Evolutionary conservation across 805 yeast genomes (phyloP).

Genomic region (Cyberlindnera maritima): DNA sequence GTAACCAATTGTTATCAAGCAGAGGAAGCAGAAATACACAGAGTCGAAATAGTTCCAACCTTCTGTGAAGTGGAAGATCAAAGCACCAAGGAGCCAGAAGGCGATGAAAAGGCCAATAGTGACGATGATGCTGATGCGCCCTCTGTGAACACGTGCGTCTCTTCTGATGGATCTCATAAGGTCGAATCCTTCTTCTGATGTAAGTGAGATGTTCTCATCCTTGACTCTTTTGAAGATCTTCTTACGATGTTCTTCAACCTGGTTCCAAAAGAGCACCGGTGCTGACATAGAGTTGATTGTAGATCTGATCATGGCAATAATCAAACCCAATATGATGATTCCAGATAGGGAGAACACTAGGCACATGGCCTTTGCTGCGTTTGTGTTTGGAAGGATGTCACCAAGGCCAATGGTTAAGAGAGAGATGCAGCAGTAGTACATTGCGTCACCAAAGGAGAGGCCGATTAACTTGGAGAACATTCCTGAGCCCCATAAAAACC

Average conservation of each 20-base stretch:
- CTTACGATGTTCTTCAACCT: conserved; percentile 50
- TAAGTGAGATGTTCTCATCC: conserved; percentile 23
- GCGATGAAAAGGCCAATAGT: conserved; percentile 44
- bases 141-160: conserved; percentile 36
- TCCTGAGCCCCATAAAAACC: conserved; percentile 74
- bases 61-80: conserved; percentile 58
- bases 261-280: conserved; percentile 65
- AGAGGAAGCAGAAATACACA: conserved; percentile 73
- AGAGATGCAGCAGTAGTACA: conserved; percentile 73
- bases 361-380: conserved; percentile 54
- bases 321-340: conserved; percentile 68
- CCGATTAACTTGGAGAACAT: conserved; percentile 45
- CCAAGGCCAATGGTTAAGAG: conserved; percentile 81
- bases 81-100: conserved; percentile 75
- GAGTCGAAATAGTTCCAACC: conserved; percentile 70
- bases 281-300: conserved; percentile 59
- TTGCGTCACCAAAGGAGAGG: conserved; percentile 55
- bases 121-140: conserved; percentile 35
- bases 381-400: conserved; percentile 55
- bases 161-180: conserved; percentile 52
- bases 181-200: conserved; percentile 50
- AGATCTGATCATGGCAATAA: conserved; percentile 65
- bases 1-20: conserved; percentile 81
- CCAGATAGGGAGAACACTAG: conserved; percentile 69
- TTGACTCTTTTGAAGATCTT: conserved; percentile 27